Evolutionary conservation across 495 filamentous ascomycete genomes (phyloP), one percentile per base, ranked within the genome.

Genomic region (Trichocladium antarcticum): DNA sequence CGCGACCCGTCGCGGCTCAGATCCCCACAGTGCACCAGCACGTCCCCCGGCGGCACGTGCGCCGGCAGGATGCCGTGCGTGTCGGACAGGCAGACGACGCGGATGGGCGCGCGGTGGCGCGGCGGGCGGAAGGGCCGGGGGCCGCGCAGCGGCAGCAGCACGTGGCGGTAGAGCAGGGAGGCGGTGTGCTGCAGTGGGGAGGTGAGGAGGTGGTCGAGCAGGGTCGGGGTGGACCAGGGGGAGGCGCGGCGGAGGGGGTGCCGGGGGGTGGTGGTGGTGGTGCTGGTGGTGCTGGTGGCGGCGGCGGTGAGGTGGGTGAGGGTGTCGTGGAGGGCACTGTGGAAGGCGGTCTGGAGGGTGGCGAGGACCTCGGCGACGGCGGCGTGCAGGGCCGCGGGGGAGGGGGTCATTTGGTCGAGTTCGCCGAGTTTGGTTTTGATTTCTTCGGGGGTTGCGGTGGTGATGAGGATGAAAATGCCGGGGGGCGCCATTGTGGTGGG

Each of bases 11-110:
- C 73, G 47, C 85, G 83, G 41, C 79, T 78, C 50, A 96, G 66
- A 63, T 97, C 90, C 8, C 90, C 90, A 9, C 87, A 85, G 58
- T 95, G 90, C 40, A 97, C 85, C 7, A 97, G 71, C 21, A 96
- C 68, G 55, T 96, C 92, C 17, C 88, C 90, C 19, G 77, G 65
- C 0, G 88, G 87, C 0, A 95, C 65, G 1, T 58, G 54, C 21
- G 3, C 21, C 0, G 78, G 78, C 4, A 56, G 72, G 20, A 75
- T 66, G 14, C 74, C 77, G 61, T 97, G 90, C 7, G 90, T 95
- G 64, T 97, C 90, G 1, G 87, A 92, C 32, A 97, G 81, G 60
- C 85, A 94, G 42, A 96, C 83, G 29, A 97, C 74, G 29, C 81
- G 76, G 55, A 95, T 82, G 77, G 72, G 0, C 63, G 69, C 12